Evolutionary conservation across 208 protist species (phyloP).

Genomic region (Trypanosoma caninum): DNA sequence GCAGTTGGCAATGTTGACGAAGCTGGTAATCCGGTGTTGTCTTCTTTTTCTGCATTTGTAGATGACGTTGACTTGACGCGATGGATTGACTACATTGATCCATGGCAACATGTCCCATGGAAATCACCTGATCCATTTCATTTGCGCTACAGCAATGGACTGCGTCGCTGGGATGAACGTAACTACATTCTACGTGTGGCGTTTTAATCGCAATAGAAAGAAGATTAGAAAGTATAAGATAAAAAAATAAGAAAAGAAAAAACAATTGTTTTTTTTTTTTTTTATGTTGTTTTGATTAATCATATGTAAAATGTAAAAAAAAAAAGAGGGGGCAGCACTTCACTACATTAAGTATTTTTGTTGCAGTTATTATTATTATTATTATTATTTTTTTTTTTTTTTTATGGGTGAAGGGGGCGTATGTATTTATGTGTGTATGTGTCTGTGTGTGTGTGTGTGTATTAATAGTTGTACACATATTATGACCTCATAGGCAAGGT

Average conservation of each 20-base stretch:
- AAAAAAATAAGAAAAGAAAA: slow-evolving; percentile 9
- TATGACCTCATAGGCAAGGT: no score
- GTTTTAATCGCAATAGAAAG: no score
- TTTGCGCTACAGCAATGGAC: slow-evolving; percentile 69
- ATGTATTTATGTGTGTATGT: slow-evolving; percentile 1
- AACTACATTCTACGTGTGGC: slow-evolving; percentile 58
- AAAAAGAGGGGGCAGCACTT: no score
- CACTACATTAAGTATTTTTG: neutral
- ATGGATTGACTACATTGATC: slow-evolving; percentile 69
- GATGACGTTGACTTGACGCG: slow-evolving; percentile 14
- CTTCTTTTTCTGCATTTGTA: slow-evolving; percentile 48
- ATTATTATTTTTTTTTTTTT: neutral
- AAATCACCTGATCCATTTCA: slow-evolving; percentile 58
- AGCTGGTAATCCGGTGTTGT: slow-evolving; percentile 7
- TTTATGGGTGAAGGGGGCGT: neutral
- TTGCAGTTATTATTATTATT: neutral
- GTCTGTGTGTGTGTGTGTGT: neutral
- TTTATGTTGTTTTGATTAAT: no score
- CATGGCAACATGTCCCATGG: slow-evolving; percentile 36
- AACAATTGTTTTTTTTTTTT: no score
- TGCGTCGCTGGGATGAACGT: slow-evolving; percentile 76
- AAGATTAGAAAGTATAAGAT: neutral
- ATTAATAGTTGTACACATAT: no score
- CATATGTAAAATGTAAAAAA: no score
- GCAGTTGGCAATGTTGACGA: slow-evolving; percentile 7